Base-by-base conservation (phyloP, 306 rosid genomes). In the Betula pendula region DNA sequence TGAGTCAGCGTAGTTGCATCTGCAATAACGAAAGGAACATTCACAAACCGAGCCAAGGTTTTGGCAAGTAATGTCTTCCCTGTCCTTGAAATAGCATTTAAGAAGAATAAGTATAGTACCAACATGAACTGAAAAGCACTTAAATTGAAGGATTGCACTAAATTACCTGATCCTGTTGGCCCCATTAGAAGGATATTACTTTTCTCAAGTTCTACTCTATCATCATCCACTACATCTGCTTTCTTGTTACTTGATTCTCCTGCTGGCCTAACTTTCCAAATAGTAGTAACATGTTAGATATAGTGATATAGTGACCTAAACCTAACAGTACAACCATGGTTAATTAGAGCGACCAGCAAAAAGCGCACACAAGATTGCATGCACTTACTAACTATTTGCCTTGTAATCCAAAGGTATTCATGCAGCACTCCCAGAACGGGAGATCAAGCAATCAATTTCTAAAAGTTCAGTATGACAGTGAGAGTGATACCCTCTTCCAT, bases 21-120 rank as follows among this genome's bases (percentile, higher is more conserved):
- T 7, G 99, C 96, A 76, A 96, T 96, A 67, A 92, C 98, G 77
- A 95, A 95, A 56, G 99, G 99, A 53, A 95, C 99, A 80, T 95
- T 95, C 80, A 92, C 99, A 88, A 89, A 90, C 71, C 94, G 90
- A 49, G 99, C 99, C 89, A 96, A 84, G 82, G 98, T 96, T 92
- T 96, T 96, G 82, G 99, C 99, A 51, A 96, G 99, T 89, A 96
- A 84, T 73, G 99, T 96, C 92, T 96, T 96, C 93, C 99, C 99
- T 96, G 99, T 96, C 96, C 99, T 92, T 92, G 96, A 91, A 85
- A 91, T 74, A 82, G 81, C 87, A 90, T 81, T 79, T 85, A 76
- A 77, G 74, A 77, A 79, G 78, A 87, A 79, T 84, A 88, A 86
- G 89, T 90, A 92, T 20, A 79, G 84, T 75, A 77, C 80, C 85